Base-by-base conservation (phyloP, 2,329 filamentous ascomycete genomes). In the Colletotrichum sp. region DNA sequence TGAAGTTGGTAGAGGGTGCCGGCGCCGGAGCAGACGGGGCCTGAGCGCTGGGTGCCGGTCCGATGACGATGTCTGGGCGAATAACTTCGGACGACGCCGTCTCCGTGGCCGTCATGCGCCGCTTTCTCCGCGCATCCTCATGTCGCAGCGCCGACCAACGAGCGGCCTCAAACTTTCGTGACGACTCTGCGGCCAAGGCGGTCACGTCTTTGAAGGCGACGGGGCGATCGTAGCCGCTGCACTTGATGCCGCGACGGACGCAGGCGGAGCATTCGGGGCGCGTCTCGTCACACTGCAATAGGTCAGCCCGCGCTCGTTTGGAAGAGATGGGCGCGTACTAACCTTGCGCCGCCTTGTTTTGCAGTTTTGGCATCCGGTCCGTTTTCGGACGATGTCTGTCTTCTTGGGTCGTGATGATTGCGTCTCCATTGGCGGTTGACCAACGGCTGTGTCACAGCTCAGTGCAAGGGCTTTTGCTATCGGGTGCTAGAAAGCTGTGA, bases 381-480 rank as follows among this genome's bases (percentile, higher is more conserved):
- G 58, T 34, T 70, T 73, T n/a, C 70, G 70, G 31, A 73, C 66
- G 16, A 73, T 73, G 31, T 73, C 66, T 21, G 70, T 73, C 51
- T 73, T 73, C 57, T 65, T 73, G 6, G 66, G 59, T 15, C 70
- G 29, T 15, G 70, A 51, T 5, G 66, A 61, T 8, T 55, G 59
- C 7, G n/a, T 24, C 43, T 73, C 66, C 70, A 73, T 73, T 12
- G 31, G 43, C n/a, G 11, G n/a, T 51, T 11, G 43, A 51, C 43
- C 11, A 21, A 21, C n/a, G 12, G 43, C 43, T 21, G 11, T 51
- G 11, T 51, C 18, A 16, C 8, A 7, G 31, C 43, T 54, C 54
- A 27, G 54, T 16, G 54, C 27, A 9, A 27, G 24, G 24, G 21
- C 5, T 31, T 16, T 29, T 21, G 24, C 54, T 31, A 6, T 57